phyloP scores from a whole-genome alignment of 495 filamentous ascomycete genomes.

The Cercophora sp. region DNA sequence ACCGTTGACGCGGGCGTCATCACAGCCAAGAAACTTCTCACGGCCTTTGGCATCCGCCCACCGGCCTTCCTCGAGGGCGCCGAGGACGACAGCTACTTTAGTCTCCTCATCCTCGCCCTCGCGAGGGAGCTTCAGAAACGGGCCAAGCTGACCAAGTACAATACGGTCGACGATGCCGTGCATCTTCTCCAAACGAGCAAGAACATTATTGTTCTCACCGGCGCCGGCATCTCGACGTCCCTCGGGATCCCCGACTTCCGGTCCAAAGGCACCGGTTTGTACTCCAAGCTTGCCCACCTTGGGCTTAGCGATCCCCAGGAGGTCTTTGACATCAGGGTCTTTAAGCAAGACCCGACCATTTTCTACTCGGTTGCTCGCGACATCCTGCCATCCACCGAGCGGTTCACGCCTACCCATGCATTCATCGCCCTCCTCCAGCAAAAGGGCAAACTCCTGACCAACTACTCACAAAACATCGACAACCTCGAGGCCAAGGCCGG shows the following conservation, averaged over 20 bases:
- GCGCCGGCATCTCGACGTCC: constrained; percentile 87
- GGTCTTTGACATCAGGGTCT: constrained; percentile 86
- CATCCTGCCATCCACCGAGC: constrained; percentile 72
- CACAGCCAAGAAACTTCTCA: constrained; percentile 78
- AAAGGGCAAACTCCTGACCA: constrained; percentile 85
- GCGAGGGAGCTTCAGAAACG: constrained; percentile 78
- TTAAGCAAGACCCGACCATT: constrained; percentile 79
- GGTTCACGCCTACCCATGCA: constrained; percentile 82
- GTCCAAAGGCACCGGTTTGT: constrained; percentile 79
- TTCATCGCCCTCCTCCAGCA: constrained; percentile 95
- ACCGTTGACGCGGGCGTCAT: constrained; percentile 65
- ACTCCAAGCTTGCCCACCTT: constrained; percentile 73
- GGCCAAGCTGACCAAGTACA: constrained; percentile 74
- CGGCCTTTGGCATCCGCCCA: constrained; percentile 82
- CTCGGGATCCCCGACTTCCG: constrained; percentile 89
- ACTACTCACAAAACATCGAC: constrained; percentile 99
- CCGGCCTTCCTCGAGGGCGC: constrained; percentile 72
- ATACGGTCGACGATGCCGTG: constrained; percentile 85
- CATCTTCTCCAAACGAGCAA: constrained; percentile 64
- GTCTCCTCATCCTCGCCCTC: constrained; percentile 70
- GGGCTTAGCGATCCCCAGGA: constrained; percentile 81
- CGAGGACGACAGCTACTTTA: constrained; percentile 69
- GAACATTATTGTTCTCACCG: constrained; percentile 91
- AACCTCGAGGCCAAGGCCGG: constrained; percentile 90
- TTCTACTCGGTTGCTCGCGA: constrained; percentile 92